Evolutionary conservation across 345 rosid species (phyloP).

Genomic region (Eucalyptus erythrocorys): DNA sequence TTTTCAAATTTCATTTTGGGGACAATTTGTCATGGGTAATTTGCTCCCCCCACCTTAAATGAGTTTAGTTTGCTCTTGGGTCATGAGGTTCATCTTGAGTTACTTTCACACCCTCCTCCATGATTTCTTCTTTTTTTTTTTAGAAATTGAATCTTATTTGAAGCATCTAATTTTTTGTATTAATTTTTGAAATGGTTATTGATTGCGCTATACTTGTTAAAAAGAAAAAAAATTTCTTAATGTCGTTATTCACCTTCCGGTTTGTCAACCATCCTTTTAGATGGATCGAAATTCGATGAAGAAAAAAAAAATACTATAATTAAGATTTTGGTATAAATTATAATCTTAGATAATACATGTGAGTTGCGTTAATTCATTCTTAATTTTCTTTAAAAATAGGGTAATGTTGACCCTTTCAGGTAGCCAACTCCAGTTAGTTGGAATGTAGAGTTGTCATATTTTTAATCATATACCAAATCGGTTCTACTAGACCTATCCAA

Average conservation of each 20-base stretch:
- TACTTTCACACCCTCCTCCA: background rate
- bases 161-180: background rate
- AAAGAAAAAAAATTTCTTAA: background rate
- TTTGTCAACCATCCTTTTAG: background rate
- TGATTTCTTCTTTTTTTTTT: background rate
- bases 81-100: background rate
- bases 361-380: background rate
- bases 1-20: background rate
- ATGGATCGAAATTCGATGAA: background rate
- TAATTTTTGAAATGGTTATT: background rate
- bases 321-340: rapidly evolving
- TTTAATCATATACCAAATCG: background rate
- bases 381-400: background rate
- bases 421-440: background rate
- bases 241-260: rapidly evolving
- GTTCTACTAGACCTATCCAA: background rate
- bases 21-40: background rate
- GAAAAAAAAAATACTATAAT: background rate
- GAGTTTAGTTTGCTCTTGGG: background rate
- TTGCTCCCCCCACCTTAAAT: background rate
- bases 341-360: rapidly evolving
- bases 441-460: background rate
- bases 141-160: background rate
- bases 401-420: background rate
- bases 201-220: background rate